These are phyloP conservation scores for Astrothelium macrocarpum DNA, from an alignment of 495 filamentous ascomycete species.

Conservation along the genomic window DNA sequence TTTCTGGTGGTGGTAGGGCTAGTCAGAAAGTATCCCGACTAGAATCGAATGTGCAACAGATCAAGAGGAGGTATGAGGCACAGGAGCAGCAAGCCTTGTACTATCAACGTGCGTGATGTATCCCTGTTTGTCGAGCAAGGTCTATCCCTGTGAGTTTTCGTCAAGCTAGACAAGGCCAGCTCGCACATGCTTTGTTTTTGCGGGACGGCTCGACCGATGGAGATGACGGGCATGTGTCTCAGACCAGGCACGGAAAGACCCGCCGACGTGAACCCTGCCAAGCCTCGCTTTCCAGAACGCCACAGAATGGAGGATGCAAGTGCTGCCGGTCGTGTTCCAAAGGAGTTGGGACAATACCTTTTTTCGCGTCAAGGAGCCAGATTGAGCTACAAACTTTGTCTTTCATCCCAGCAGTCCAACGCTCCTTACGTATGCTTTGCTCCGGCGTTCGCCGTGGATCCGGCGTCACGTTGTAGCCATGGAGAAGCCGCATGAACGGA, in stretches of 20 bases:
- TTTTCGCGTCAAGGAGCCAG: too few relatives aligned
- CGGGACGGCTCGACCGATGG: conserved; percentile 4
- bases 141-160: not conserved
- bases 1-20: not conserved
- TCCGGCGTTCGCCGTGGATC: not conserved
- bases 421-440: not conserved
- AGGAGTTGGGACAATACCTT: too few relatives aligned
- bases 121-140: not conserved
- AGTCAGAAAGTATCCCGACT: not conserved
- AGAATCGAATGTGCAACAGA: not conserved
- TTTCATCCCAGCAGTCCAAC: not conserved
- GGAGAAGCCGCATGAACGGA: not conserved
- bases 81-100: not conserved
- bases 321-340: not conserved
- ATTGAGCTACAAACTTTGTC: not conserved
- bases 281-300: not conserved
- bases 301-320: not conserved
- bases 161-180: not conserved
- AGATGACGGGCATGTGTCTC: conserved; percentile 4
- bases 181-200: conserved; percentile 7
- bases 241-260: conserved; percentile 3
- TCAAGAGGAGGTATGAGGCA: not conserved
- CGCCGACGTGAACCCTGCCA: not conserved
- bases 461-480: not conserved
- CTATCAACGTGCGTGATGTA: not conserved